A percentile compares a stretch with the other conserved stretches of the same genome.
Conservation (phyloP, 2,329 filamentous ascomycete species). For the Bipolaris oryzae region DNA sequence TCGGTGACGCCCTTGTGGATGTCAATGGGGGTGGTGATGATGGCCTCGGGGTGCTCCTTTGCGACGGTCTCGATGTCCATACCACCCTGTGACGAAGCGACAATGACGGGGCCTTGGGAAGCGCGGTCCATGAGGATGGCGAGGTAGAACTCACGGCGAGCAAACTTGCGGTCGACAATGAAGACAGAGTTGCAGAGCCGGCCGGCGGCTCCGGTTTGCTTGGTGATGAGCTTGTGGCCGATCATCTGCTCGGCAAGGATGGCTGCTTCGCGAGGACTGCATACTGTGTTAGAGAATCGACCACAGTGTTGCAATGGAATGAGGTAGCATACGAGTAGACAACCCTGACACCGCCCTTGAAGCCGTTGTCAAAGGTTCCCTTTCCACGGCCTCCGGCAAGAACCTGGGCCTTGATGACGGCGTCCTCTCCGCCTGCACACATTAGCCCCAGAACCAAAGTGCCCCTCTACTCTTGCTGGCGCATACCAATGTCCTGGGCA, state of each 20-base stretch:
- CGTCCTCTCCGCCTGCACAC: constrained; percentile 74
- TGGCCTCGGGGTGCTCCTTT: constrained; percentile 96
- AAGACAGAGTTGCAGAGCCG: constrained; percentile 97
- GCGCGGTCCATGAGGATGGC: constrained; percentile 97
- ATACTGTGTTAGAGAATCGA: constrained; percentile 19
- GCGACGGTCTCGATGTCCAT: constrained; percentile 99
- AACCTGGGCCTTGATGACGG: constrained; percentile 99
- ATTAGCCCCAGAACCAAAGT: constrained; percentile 33
- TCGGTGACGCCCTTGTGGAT: constrained; percentile 96
- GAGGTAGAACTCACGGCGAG: constrained; percentile 97
- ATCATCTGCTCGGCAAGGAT: constrained; percentile 99
- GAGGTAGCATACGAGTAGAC: constrained; percentile 79
- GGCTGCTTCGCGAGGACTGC: constrained; percentile 81
- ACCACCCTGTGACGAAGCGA: constrained; percentile 96
- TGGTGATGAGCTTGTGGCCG: constrained; percentile 98
- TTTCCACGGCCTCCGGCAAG: constrained; percentile 97
- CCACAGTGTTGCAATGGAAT: constrained; percentile 3
- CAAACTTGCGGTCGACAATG: constrained; percentile 99
- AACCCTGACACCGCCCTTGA: constrained; percentile 97
- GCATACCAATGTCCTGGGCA: constrained; percentile 82
- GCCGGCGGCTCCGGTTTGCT: constrained; percentile 94
- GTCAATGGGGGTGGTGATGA: constrained; percentile 90
- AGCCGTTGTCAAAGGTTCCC: constrained; percentile 95
- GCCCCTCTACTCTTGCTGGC: constrained; percentile 23
- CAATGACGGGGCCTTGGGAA: constrained; percentile 90